Evolutionary conservation across 495 filamentous ascomycete species (phyloP).

Genomic region (Delitschia confertaspora): DNA sequence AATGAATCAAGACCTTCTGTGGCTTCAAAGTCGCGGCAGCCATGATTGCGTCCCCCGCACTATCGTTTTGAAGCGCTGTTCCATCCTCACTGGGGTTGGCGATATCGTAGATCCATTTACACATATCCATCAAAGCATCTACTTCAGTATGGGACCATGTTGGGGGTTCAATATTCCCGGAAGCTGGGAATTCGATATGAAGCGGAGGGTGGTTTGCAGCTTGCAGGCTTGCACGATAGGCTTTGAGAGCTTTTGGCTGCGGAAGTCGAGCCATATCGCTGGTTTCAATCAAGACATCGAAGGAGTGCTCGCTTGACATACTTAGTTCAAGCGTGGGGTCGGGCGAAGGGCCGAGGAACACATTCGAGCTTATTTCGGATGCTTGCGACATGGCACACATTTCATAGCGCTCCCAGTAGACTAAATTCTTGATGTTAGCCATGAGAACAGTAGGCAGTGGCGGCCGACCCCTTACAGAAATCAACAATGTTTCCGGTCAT

Average conservation of each 20-base stretch:
- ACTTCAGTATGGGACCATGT: constrained; percentile 69
- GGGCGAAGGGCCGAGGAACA: constrained; percentile 84
- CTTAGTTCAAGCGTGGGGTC: constrained; percentile 45
- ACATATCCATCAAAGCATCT: constrained; percentile 73
- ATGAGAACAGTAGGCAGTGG: too few relatives aligned
- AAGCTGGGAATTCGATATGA: constrained; percentile 81
- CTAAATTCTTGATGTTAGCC: constrained; percentile 38
- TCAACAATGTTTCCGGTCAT: constrained; percentile 75
- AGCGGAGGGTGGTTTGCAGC: constrained; percentile 33
- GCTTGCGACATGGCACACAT: constrained; percentile 90
- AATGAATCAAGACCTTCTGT: constrained; percentile 73
- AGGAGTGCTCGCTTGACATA: constrained; percentile 30
- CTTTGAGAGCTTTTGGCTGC: constrained; percentile 44
- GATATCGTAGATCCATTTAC: constrained; percentile 80
- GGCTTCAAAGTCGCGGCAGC: constrained; percentile 27
- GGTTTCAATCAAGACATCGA: constrained; percentile 77
- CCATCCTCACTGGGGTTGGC: constrained; percentile 47
- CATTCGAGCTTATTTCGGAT: constrained; percentile 77
- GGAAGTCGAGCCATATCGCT: constrained; percentile 69
- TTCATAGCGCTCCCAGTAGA: constrained; percentile 78
- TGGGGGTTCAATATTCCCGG: constrained; percentile 76
- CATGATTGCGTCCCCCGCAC: constrained; percentile 39
- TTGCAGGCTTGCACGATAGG: constrained; percentile 48
- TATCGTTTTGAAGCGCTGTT: constrained; percentile 25
- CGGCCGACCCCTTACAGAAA: constrained; percentile 52